These are phyloP conservation scores for Rhodotorula kratochvilovae DNA, from an alignment of 768 basidiomycete species.

Conservation along the genomic window DNA sequence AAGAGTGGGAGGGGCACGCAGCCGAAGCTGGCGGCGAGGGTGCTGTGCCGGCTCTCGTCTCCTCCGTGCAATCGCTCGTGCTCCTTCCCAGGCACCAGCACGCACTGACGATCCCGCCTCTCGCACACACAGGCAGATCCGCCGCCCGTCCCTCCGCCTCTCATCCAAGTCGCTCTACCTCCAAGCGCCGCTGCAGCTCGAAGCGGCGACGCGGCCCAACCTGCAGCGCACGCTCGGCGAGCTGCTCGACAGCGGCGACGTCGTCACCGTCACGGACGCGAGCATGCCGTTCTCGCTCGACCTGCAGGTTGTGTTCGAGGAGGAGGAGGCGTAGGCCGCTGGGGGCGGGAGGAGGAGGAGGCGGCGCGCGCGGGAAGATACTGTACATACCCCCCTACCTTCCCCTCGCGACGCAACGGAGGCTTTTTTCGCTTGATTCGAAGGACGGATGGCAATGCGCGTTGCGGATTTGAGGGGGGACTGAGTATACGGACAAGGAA, in stretches of 20 bases:
- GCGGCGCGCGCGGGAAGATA: not conserved
- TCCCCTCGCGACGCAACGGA: too few species aligned
- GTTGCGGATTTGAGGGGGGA: too few species aligned
- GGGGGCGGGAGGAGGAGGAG: not conserved
- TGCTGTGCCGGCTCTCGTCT: too few species aligned
- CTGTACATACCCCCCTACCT: not conserved
- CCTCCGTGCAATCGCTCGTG: too few species aligned
- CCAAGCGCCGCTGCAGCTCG: constrained; percentile 87
- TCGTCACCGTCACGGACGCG: constrained; percentile 75
- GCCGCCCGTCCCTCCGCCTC: constrained; percentile 84
- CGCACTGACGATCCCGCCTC: too few species aligned
- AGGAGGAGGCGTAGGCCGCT: not conserved
- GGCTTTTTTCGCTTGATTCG: too few species aligned
- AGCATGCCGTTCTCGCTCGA: constrained; percentile 77
- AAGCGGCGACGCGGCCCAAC: constrained; percentile 83
- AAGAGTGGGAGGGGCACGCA: too few species aligned
- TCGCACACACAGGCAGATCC: constrained; percentile 70
- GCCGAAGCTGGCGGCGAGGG: too few species aligned
- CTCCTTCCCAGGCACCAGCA: too few species aligned
- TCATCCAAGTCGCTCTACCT: constrained; percentile 76
- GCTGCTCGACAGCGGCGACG: constrained; percentile 63
- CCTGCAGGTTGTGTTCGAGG: constrained; percentile 45
- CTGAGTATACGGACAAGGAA: not conserved
- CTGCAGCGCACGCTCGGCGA: constrained; percentile 79
- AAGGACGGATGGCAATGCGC: too few species aligned